Evolutionary conservation across 2,329 filamentous ascomycete genomes (phyloP).

Genomic region (Claviceps capensis): DNA sequence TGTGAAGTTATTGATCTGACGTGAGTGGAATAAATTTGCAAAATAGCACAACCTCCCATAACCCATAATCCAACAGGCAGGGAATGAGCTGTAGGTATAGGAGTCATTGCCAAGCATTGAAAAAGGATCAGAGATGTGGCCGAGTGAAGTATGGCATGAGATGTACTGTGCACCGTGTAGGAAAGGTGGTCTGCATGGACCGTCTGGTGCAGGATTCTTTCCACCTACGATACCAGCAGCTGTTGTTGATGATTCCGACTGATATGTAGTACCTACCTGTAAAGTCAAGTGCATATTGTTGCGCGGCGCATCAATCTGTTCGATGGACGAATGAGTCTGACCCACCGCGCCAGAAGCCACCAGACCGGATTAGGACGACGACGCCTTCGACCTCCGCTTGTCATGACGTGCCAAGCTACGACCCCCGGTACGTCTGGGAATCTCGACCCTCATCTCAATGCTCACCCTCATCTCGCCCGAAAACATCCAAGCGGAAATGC

Average conservation of each 20-base stretch:
- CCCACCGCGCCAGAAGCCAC: too few relatives aligned
- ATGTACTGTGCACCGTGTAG: background rate
- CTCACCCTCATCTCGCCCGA: background rate
- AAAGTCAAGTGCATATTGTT: too few relatives aligned
- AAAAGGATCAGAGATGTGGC: background rate
- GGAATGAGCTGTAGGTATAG: background rate
- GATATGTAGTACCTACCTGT: too few relatives aligned
- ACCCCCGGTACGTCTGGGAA: background rate
- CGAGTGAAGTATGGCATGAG: background rate
- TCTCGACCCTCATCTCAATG: background rate
- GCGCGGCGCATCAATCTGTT: too few relatives aligned
- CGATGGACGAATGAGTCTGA: too few relatives aligned
- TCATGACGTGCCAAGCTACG: background rate
- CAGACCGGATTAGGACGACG: too few relatives aligned
- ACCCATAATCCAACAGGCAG: background rate
- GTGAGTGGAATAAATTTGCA: background rate
- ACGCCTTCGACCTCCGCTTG: background rate
- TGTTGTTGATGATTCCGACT: too few relatives aligned
- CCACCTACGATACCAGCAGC: too few relatives aligned
- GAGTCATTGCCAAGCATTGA: background rate
- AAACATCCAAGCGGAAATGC: constrained; percentile 17
- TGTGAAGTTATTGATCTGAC: constrained; percentile 1
- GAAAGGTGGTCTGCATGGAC: too few relatives aligned
- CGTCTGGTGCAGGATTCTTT: too few relatives aligned
- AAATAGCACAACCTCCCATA: background rate